Evolutionary conservation across 306 rosid genomes (phyloP).

Genomic region (Rosa lucieae): DNA sequence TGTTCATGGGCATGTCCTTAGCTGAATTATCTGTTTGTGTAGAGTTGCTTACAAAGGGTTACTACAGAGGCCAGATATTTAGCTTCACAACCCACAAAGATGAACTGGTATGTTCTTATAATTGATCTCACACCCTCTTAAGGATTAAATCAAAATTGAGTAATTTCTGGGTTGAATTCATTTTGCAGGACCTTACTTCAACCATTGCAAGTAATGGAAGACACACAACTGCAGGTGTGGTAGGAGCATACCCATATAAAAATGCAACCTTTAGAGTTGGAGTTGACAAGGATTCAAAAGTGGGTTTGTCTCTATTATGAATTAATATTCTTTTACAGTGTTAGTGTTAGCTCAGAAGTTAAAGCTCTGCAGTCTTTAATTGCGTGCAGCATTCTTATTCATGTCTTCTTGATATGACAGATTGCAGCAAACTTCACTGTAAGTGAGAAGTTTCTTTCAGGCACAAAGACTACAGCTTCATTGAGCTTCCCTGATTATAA

Average conservation of each 20-base stretch:
- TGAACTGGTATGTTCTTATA: conserved; percentile 7
- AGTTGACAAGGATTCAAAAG: conserved; percentile 10
- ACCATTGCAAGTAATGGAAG: background rate
- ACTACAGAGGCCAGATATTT: background rate
- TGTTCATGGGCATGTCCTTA: background rate
- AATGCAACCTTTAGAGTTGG: background rate
- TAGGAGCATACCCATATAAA: background rate
- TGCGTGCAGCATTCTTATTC: background rate
- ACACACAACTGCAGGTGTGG: background rate
- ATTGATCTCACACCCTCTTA: background rate
- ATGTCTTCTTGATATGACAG: conserved; percentile 1
- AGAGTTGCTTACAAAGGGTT: conserved; percentile 15
- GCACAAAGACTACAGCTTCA: conserved; percentile 13
- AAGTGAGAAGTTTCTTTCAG: conserved; percentile 1
- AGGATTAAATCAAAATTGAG: background rate
- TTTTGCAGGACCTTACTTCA: conserved; percentile 7
- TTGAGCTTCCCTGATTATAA: conserved; percentile 20
- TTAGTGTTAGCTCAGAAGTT: background rate
- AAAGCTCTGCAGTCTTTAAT: background rate
- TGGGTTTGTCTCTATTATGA: background rate
- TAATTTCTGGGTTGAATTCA: background rate
- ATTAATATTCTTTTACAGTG: background rate
- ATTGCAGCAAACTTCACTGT: conserved; percentile 7
- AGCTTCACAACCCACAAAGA: background rate
- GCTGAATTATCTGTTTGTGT: background rate